Percentiles rank a stretch among this genome's conserved stretches.
phyloP scores from a whole-genome alignment of 345 rosid species.

The Carallia brachiata region DNA sequence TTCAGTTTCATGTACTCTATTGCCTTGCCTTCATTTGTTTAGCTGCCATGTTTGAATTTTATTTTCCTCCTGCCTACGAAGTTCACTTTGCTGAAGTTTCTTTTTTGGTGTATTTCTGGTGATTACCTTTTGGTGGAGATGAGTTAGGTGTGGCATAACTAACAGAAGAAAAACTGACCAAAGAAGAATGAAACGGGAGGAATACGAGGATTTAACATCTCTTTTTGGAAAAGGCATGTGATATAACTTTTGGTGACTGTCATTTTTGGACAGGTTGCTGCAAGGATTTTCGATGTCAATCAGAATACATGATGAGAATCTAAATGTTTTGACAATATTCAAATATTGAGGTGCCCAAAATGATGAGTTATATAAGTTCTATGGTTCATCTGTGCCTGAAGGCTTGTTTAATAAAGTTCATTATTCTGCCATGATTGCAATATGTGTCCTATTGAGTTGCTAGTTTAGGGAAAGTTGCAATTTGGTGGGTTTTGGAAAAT shows the following conservation, averaged over 20 bases:
- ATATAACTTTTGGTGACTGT: slow-evolving; percentile 64
- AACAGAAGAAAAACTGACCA: slow-evolving; percentile 65
- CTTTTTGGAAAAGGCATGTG: slow-evolving; percentile 74
- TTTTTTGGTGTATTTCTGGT: slow-evolving; percentile 6
- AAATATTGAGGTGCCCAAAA: slow-evolving; percentile 66
- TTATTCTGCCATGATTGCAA: slow-evolving; percentile 9
- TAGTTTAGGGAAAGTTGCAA: neutral
- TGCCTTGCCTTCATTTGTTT: neutral
- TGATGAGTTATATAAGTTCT: slow-evolving; percentile 70
- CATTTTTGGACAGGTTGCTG: slow-evolving; percentile 77
- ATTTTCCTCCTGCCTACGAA: neutral
- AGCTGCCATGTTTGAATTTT: too few relatives aligned
- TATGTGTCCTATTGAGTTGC: neutral
- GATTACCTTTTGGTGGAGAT: slow-evolving; percentile 26
- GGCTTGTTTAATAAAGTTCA: slow-evolving; percentile 96
- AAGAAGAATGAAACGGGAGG: slow-evolving; percentile 90
- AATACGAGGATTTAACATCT: slow-evolving; percentile 60
- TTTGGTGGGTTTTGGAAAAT: too few relatives aligned
- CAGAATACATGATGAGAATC: slow-evolving; percentile 83
- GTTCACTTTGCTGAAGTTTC: slow-evolving; percentile 12
- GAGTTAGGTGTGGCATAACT: slow-evolving; percentile 41
- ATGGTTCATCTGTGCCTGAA: slow-evolving; percentile 91
- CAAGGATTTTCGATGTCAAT: slow-evolving; percentile 64
- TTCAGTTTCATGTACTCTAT: slow-evolving; percentile 4
- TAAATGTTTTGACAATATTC: slow-evolving; percentile 78